A percentile compares a stretch with the other conserved stretches of the same genome.
These are phyloP conservation scores for Bidens hawaiensis DNA, from an alignment of 140 eudicot genomes.

Conservation along the genomic window DNA sequence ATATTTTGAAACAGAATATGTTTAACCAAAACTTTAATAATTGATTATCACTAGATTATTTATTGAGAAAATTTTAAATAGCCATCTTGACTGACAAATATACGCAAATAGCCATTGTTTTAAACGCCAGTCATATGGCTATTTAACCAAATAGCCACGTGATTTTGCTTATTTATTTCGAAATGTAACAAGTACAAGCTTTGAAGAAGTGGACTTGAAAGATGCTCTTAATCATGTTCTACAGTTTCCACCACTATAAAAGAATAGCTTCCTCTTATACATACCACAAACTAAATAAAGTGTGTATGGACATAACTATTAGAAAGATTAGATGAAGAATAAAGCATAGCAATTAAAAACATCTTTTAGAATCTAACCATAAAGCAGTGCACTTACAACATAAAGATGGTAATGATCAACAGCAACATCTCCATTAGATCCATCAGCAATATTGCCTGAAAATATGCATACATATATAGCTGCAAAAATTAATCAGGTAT, in stretches of 20 bases:
- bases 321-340: not conserved
- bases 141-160: not conserved
- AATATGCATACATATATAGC: not conserved
- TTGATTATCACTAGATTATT: not conserved
- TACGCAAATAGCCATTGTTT: not conserved
- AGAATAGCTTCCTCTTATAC: not conserved
- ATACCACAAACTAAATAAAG: not conserved
- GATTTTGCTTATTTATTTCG: not conserved
- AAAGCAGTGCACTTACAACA: conserved; percentile 37
- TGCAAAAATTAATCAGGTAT: not conserved
- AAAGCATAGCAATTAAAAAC: not conserved
- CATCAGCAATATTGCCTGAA: conserved; percentile 63
- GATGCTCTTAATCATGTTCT: not conserved
- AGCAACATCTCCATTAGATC: conserved; percentile 71
- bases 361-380: not conserved
- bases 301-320: not conserved
- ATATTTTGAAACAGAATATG: not conserved
- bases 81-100: not conserved
- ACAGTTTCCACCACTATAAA: too few relatives aligned
- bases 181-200: not conserved
- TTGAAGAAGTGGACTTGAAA: not conserved
- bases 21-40: not conserved
- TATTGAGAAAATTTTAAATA: not conserved
- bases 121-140: not conserved
- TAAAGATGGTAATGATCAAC: conserved; percentile 67